Evolutionary conservation across 148 eudicot genomes (phyloP), one percentile per base, ranked within the genome.

Genomic region (Arctostaphylos glauca): DNA sequence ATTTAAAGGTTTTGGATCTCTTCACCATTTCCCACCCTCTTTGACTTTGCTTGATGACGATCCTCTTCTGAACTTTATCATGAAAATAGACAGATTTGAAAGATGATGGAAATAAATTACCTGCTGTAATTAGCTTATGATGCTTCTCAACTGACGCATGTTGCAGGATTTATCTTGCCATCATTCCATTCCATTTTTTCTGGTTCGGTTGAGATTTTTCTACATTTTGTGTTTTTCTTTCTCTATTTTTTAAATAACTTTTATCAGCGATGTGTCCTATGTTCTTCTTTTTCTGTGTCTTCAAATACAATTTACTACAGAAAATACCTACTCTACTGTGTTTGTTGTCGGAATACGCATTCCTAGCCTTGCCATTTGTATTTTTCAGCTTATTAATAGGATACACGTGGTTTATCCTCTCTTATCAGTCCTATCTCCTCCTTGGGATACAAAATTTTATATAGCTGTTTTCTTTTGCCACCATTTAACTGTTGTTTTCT

Each of bases 1-100:
- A 96, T 86, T 87, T 96, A 74, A 94, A 96, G 99, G 99, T 96
- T 75, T 83, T 83, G 31, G 38, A 76, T 83, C 81, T 80, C 47
- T 75, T 48, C 50, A 21, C 82, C 66, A 76, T 81, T 71, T 60
- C 53, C 3, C 3, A 16, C 73, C 12, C 72, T 67, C 82, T 52
- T 2, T 21, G 76, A 78, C 79, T 78, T 44, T 58, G 19, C 58
- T 58, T 77, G 47, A 54, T 53, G 58, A 52, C 1, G 46, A 21
- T 52, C 60, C 31, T 76, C 55, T 76, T 4, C 43, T 50, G 44
- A 38, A 77, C 1, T 25, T 76, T 23, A 67, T 23, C 43, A 25
- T 23, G 79, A 55, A 48, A 77, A 41, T 31, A 54, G 14, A 14
- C 67, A 48, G 44, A 53, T 55, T 77, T 14, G 54, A 7, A 56